These are phyloP conservation scores for Mycena albidolilacea DNA, from an alignment of 768 basidiomycete genomes.

Conservation along the genomic window DNA sequence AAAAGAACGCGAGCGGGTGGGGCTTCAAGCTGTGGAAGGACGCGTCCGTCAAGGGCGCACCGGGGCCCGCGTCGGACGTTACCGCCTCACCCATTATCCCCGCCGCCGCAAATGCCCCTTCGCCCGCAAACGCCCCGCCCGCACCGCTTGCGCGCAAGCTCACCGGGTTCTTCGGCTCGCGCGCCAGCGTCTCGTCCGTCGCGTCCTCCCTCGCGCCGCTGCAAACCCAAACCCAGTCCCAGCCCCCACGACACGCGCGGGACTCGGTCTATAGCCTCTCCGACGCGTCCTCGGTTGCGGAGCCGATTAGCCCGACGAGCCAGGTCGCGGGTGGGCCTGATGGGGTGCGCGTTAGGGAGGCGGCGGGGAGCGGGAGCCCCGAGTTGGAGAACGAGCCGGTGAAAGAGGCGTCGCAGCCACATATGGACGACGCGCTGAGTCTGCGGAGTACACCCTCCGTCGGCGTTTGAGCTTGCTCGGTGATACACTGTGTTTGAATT, in stretches of 20 bases:
- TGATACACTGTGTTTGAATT: background rate
- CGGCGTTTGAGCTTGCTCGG: background rate
- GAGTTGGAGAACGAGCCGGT: constrained; percentile 37
- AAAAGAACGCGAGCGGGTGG: constrained; percentile 55
- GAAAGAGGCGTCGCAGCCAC: constrained; percentile 11
- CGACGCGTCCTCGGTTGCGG: constrained; percentile 70
- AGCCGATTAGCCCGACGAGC: constrained; percentile 70
- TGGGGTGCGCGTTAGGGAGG: constrained; percentile 45
- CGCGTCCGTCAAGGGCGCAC: constrained; percentile 46
- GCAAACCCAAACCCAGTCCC: constrained; percentile 50
- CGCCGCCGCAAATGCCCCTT: constrained; percentile 40
- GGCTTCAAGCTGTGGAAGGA: constrained; percentile 82
- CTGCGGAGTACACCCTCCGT: constrained; percentile 13
- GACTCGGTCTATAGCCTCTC: constrained; percentile 67
- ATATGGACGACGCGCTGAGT: constrained; percentile 22
- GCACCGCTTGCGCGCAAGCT: constrained; percentile 75
- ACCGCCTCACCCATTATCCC: constrained; percentile 48
- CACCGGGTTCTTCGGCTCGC: constrained; percentile 78
- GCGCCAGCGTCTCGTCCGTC: constrained; percentile 63
- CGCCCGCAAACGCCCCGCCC: constrained; percentile 10
- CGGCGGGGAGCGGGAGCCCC: constrained; percentile 45
- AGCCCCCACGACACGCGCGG: constrained; percentile 48
- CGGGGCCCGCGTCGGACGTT: constrained; percentile 46
- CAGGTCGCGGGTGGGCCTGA: constrained; percentile 51
- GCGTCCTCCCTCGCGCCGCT: constrained; percentile 46